Evolutionary conservation across 768 basidiomycete genomes (phyloP).

Genomic region (Collybiopsis luxurians): DNA sequence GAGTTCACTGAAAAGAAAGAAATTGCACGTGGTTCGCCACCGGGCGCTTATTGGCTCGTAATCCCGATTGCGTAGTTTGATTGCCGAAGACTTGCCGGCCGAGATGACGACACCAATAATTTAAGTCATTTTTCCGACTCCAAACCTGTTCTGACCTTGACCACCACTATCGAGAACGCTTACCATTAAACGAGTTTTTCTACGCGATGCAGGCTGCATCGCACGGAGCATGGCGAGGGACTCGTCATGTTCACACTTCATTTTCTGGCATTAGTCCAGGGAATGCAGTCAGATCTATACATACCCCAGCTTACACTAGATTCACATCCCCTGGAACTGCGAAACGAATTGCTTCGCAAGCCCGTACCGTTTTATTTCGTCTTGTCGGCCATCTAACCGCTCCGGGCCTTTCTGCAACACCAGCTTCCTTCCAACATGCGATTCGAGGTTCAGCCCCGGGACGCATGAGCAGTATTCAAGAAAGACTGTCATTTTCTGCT

Average conservation of each 20-base stretch:
- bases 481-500: conserved; percentile 54
- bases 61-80: no score
- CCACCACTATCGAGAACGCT: background rate
- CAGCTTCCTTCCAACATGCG: conserved; percentile 22
- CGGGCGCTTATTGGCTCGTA: no score
- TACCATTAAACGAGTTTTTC: background rate
- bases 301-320: conserved; percentile 40
- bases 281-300: conserved; percentile 38
- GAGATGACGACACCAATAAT: no score
- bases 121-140: no score
- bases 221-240: conserved; percentile 36
- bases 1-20: no score
- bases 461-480: conserved; percentile 44
- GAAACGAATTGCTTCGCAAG: conserved; percentile 48
- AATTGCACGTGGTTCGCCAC: no score
- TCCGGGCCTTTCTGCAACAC: conserved; percentile 42
- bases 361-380: conserved; percentile 52
- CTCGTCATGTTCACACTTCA: conserved; percentile 36
- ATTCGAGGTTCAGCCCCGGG: conserved; percentile 26
- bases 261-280: conserved; percentile 24
- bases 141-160: no score
- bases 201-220: conserved; percentile 44
- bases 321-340: conserved; percentile 29
- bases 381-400: conserved; percentile 58
- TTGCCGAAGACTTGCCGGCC: no score